Conservation (phyloP, 2,329 filamentous ascomycete species). For the Fusarium lateritium region DNA sequence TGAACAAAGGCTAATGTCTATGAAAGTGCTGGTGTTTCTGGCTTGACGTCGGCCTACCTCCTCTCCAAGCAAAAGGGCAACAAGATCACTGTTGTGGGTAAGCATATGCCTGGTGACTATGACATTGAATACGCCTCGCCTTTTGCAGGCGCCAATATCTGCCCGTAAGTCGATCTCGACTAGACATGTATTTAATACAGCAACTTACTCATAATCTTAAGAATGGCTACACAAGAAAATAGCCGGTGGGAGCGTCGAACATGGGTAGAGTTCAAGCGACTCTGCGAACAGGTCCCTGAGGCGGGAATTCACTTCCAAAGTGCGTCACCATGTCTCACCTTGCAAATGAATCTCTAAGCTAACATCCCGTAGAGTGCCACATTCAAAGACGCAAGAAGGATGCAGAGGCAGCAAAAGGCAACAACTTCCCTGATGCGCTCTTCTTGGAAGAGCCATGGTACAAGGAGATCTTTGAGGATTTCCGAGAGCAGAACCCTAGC, state of each 20-base stretch:
- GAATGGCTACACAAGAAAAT: constrained; percentile 60
- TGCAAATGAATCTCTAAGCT: constrained; percentile 3
- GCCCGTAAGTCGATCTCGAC: constrained; percentile 71
- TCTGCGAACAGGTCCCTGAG: constrained; percentile 77
- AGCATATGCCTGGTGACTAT: constrained; percentile 95
- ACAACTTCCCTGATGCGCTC: constrained; percentile 72
- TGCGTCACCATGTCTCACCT: constrained; percentile 47
- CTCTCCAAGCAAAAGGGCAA: constrained; percentile 62
- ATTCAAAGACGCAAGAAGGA: constrained; percentile 75
- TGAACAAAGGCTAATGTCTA: constrained; percentile 8
- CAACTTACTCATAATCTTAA: constrained; percentile 42
- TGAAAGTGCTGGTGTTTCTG: constrained; percentile 64
- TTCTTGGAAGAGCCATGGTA: constrained; percentile 80
- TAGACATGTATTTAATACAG: too few relatives aligned
- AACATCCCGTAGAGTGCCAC: constrained; percentile 57
- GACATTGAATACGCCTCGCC: constrained; percentile 92
- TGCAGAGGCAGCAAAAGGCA: constrained; percentile 50
- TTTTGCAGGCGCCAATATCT: constrained; percentile 87
- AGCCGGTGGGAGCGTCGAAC: constrained; percentile 74
- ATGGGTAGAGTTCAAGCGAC: constrained; percentile 73
- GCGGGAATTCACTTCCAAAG: constrained; percentile 86
- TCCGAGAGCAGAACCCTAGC: constrained; percentile 69
- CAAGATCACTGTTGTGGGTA: constrained; percentile 79
- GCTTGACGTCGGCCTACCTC: constrained; percentile 66
- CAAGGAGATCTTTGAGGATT: constrained; percentile 79